Base-by-base conservation (phyloP, 148 eudicot species). In the Vaccinium corymbosum region DNA sequence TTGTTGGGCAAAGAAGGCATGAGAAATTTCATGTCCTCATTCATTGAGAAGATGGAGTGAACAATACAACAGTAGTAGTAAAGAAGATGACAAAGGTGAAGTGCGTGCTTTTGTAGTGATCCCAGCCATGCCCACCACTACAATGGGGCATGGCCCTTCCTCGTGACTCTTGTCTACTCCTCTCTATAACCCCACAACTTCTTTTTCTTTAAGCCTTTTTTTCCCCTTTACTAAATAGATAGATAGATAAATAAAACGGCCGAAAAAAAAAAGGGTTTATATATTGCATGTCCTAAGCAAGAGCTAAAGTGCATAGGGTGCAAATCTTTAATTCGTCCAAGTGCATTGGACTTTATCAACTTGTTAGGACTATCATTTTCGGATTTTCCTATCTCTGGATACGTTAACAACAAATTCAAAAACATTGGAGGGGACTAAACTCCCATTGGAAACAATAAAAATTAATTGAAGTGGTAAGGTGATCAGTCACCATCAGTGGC, bases 91-190 rank as follows among this genome's bases (percentile, higher is more conserved):
- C 42, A 27, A 68, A 29, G 73, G 73, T 72, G 76, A 35, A 72
- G 20, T 29, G 76, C 76, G 5, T 72, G 76, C 46, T 32, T 29
- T 14, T 72, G 46, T 42, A 42, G 46, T 68, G 35, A 8, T n/a
- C 29, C 35, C 73, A 3, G 1, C 38, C 27, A 27, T 27, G 0
- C 27, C 7, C 75, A 14, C 17, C 75, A 32, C 2, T 15, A 71
- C 38, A 71, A 29, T 12, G 20, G 46, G 20, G 74, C 8, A 17
- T 29, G 76, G 49, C 19, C 49, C 76, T 35, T 32, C 76, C 76
- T 73, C 76, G 76, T 38, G 76, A 73, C 76, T 73, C 76, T 72
- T 38, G 25, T 35, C 76, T 73, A 35, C 20, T 29, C 42, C 42
- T 72, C 74, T 27, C 7, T 1, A 11, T 29, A 68, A 27, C 46